Evolutionary conservation across 441 rosid species (phyloP).

Genomic region (Pelargonium citronellum): DNA sequence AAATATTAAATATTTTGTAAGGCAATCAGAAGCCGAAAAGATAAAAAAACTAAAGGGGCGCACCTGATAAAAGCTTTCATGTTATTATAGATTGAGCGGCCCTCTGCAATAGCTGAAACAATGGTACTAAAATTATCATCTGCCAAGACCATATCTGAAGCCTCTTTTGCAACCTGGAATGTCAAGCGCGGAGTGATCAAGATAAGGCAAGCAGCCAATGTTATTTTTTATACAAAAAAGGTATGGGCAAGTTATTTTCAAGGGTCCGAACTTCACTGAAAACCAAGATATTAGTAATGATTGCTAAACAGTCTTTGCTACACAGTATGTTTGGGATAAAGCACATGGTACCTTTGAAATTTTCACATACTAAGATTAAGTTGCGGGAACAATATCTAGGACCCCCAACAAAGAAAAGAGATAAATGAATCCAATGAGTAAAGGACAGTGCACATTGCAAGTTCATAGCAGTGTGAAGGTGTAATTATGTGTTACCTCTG

Average conservation of each 20-base stretch:
- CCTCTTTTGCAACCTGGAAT: conserved; percentile 46
- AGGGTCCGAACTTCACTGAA: too few relatives aligned
- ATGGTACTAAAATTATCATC: conserved; percentile 48
- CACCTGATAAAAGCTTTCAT: conserved; percentile 50
- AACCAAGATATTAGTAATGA: too few relatives aligned
- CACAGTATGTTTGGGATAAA: neutral
- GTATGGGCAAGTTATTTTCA: too few relatives aligned
- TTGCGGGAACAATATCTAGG: neutral
- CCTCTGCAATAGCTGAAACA: conserved; percentile 44
- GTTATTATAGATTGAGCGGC: conserved; percentile 43
- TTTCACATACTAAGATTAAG: too few relatives aligned
- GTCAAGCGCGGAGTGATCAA: neutral
- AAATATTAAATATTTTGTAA: neutral
- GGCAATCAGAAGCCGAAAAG: neutral
- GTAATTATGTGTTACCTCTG: conserved; percentile 29
- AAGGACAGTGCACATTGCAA: neutral
- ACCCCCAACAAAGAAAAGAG: too few relatives aligned
- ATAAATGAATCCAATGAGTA: too few relatives aligned
- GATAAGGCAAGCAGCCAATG: too few relatives aligned
- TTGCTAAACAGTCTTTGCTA: too few relatives aligned
- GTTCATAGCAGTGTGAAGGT: too few relatives aligned
- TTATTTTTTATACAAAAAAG: too few relatives aligned
- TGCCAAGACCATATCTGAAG: conserved; percentile 49
- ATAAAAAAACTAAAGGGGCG: neutral
- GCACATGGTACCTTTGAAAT: neutral